Base-by-base conservation (phyloP, 2,329 filamentous ascomycete genomes). In the Erysiphe neolycopersici region DNA sequence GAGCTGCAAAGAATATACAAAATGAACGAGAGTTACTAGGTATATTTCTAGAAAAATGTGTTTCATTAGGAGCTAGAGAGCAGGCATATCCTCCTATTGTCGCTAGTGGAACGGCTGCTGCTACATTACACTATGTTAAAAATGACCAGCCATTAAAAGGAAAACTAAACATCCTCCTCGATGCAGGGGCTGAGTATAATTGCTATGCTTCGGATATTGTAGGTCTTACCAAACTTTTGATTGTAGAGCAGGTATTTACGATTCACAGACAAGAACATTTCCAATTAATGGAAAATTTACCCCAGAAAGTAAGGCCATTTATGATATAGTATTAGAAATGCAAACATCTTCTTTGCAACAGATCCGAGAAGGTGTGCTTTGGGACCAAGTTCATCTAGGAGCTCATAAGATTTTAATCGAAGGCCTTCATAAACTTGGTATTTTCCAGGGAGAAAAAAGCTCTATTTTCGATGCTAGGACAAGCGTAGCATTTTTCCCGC, bases 81-180 rank as follows among this genome's bases (percentile, higher is more conserved):
- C 83, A 91, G 64, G 77, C 87, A 1, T 95, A 95, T 60, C 72
- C 79, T 50, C 76, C 78, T 47, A 94, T 95, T 53, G 74, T 89
- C 16, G 87, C 83, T 0, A 71, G 72, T 31, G 87, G 87, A 11
- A 68, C 73, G 5, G 76, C 80, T 14, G 85, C 79, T 0, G 81
- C 84, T 5, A 89, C 82, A 1, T 67, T 94, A 31, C 87, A 94
- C 61, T 94, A 94, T 53, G 72, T 83, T 19, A 71, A 77, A 54
- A 92, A 92, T 58, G 66, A 84, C 49, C 67, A 76, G 54, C 66
- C 74, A 0, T 62, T 87, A 32, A 61, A 62, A 0, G 73, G 72
- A 38, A 84, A 87, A 61, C 71, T 81, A 44, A 77, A 91, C 52
- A 61, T 94, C 43, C 68, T 93, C 45, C 62, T 94, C 17, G 87